Percentiles rank a stretch among this genome's conserved stretches.
These are phyloP conservation scores for Tillandsia fasciculata DNA, from an alignment of 176 grass and related monocot genomes.

Conservation along the genomic window DNA sequence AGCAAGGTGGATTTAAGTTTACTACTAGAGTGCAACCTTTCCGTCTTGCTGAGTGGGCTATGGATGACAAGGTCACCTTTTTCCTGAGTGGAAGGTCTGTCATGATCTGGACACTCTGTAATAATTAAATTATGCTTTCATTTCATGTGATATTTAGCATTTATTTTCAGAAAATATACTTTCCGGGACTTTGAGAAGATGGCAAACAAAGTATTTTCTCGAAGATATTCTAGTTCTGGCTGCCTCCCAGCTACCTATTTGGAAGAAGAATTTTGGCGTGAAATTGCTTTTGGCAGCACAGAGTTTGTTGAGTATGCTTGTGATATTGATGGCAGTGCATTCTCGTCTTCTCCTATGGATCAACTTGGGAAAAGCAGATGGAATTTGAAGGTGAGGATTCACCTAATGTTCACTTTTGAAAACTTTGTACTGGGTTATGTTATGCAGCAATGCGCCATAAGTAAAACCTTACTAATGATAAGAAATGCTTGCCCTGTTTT, in stretches of 20 bases:
- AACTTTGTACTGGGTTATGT: background rate
- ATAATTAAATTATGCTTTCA: background rate
- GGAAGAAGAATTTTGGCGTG: constrained; percentile 97
- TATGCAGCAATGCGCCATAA: background rate
- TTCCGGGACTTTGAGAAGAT: constrained; percentile 95
- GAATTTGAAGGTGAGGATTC: constrained; percentile 73
- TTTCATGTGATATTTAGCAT: constrained; percentile 9
- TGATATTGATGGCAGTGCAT: constrained; percentile 96
- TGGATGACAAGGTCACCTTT: constrained; percentile 79
- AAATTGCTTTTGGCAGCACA: constrained; percentile 93
- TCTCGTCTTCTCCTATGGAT: constrained; percentile 76
- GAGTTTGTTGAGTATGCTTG: constrained; percentile 97
- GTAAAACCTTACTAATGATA: background rate
- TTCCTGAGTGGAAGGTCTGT: constrained; percentile 94
- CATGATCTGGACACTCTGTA: background rate
- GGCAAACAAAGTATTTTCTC: constrained; percentile 84
- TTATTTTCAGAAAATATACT: constrained; percentile 81
- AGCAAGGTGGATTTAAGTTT: constrained; percentile 87
- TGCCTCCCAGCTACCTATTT: constrained; percentile 66
- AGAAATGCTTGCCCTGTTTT: no score
- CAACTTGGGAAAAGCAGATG: constrained; percentile 88
- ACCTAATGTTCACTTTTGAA: background rate
- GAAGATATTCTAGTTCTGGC: constrained; percentile 76
- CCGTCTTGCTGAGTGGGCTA: constrained; percentile 75
- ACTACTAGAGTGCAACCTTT: constrained; percentile 91